Base-by-base conservation (phyloP, 495 filamentous ascomycete species). In the Penicillium canariense region DNA sequence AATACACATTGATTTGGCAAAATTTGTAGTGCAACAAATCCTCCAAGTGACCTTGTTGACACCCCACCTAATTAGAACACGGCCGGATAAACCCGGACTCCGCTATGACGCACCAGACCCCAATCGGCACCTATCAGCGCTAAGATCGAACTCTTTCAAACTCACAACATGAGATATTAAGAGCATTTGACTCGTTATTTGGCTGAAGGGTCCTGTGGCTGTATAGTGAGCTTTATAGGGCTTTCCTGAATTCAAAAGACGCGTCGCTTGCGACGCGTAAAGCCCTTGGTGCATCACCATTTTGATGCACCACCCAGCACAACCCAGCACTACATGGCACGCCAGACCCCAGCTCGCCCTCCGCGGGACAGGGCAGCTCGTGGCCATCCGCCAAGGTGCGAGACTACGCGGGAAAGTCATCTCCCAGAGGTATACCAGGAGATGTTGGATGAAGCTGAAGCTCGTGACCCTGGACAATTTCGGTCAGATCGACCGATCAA, bases 381-480 rank as follows among this genome's bases (percentile, higher is more conserved):
- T 17, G 50, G 36, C 17, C 61, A 58, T 40, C 60, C 47, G 38
- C 20, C 40, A 6, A 61, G 44, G 45, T 51, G 54, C 12, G 43
- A 55, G 2, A 25, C 52, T 14, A 18, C 48, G n/a, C 14, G 28
- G 14, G 55, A 65, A 31, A 52, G 67, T 46, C 61, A 62, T 15
- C 70, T 84, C 26, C 77, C 81, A 2, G 74, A 83, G 39, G 75
- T 86, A 0, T 89, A 88, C 55, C 77, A 67, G 39, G 82, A 89
- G 52, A 84, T 91, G 85, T 73, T 91, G 17, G 75, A 72, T 17
- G 85, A 89, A 62, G 84, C 81, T 25, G 74, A 81, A 44, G 72
- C 75, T 43, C 65, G 73, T 54, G 68, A 74, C 44, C 53, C 66
- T 35, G 65, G 55, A 8, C 59, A 59, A n/a, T 62, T 66, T 30